These are phyloP conservation scores for Crithidia fasciculata DNA, from an alignment of 208 protist species.

Conservation along the genomic window DNA sequence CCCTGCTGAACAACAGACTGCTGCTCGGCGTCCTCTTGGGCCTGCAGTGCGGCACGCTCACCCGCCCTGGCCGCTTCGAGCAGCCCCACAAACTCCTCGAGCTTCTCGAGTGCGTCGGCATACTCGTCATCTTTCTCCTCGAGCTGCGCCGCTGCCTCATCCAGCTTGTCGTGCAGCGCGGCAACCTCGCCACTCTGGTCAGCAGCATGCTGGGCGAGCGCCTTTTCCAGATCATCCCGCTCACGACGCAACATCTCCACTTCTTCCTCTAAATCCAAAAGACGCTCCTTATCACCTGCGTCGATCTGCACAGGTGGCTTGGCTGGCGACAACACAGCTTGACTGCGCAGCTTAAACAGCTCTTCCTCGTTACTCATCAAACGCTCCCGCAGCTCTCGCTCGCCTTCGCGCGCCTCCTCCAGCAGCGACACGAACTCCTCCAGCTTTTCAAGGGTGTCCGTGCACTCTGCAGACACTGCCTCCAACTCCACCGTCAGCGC, in stretches of 20 bases:
- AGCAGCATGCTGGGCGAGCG: constrained; percentile 12
- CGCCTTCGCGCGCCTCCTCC: constrained; percentile 51
- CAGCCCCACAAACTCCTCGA: constrained; percentile 74
- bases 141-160: constrained; percentile 49
- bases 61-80: constrained; percentile 57
- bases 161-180: constrained; percentile 48
- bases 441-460: constrained; percentile 52
- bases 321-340: background rate
- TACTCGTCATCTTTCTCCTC: constrained; percentile 50
- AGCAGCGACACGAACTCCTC: constrained; percentile 70
- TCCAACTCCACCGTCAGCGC: constrained; percentile 48
- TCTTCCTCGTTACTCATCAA: constrained; percentile 48
- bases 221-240: constrained; percentile 32
- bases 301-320: background rate
- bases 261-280: constrained; percentile 25
- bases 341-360: constrained; percentile 1
- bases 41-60: constrained; percentile 49
- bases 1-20: constrained; percentile 37
- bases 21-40: constrained; percentile 40
- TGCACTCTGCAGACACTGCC: constrained; percentile 42
- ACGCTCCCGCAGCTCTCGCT: constrained; percentile 35
- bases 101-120: constrained; percentile 52
- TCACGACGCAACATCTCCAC: constrained; percentile 19
- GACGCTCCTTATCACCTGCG: background rate
- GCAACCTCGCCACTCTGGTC: constrained; percentile 41